Evolutionary conservation across 1,139 yeast genomes (phyloP).

Genomic region (Taiozyma sp.): DNA sequence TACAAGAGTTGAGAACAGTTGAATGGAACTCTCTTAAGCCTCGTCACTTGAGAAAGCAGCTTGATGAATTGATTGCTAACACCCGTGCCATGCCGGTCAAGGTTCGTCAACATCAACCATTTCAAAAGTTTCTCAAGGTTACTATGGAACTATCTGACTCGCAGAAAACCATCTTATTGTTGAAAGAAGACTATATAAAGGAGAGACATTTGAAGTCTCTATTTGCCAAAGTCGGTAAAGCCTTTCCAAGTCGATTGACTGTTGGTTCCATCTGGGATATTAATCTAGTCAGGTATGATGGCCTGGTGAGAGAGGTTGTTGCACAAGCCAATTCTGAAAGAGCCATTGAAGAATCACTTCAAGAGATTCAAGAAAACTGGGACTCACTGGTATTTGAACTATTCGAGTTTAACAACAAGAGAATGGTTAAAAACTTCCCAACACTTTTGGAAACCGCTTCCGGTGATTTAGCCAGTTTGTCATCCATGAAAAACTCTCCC

Average conservation of each 20-base stretch:
- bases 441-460: slow-evolving; percentile 52
- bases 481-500: slow-evolving; percentile 71
- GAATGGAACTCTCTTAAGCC: slow-evolving; percentile 53
- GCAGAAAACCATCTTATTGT: slow-evolving; percentile 18
- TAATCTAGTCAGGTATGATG: slow-evolving; percentile 43
- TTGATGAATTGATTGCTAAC: slow-evolving; percentile 46
- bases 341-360: slow-evolving; percentile 54
- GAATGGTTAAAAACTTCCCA: slow-evolving; percentile 70
- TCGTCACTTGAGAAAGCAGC: slow-evolving; percentile 39
- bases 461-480: slow-evolving; percentile 57
- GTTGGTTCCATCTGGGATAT: slow-evolving; percentile 64
- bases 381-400: slow-evolving; percentile 41
- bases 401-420: slow-evolving; percentile 49
- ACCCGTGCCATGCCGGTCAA: slow-evolving; percentile 54
- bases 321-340: slow-evolving; percentile 72
- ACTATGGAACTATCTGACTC: slow-evolving; percentile 33
- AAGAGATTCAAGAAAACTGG: slow-evolving; percentile 48
- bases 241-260: slow-evolving; percentile 25
- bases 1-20: slow-evolving; percentile 38
- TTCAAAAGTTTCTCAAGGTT: slow-evolving; percentile 49
- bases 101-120: slow-evolving; percentile 67
- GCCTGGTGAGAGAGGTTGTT: slow-evolving; percentile 43
- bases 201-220: slow-evolving; percentile 70
- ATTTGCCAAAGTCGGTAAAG: slow-evolving; percentile 28
- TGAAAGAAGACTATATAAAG: slow-evolving; percentile 55